Evolutionary conservation across 1,139 yeast species (phyloP), one percentile per base, ranked within the genome.

Genomic region (Dujonia santamariae): DNA sequence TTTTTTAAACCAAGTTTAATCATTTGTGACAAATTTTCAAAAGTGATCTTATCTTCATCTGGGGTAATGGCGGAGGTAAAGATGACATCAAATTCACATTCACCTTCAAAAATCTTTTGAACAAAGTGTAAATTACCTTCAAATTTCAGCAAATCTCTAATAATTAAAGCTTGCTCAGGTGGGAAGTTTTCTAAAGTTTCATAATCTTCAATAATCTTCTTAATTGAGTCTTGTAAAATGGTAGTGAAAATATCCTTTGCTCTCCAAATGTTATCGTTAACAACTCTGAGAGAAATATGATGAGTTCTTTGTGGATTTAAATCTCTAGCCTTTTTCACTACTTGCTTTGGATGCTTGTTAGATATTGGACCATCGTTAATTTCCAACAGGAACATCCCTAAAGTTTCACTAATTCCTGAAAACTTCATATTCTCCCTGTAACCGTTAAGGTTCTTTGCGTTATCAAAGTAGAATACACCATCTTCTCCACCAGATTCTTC

Each of bases 121-220:
- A 88, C 60, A 41, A 75, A 72, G 54, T 90, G 97, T 41, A 85
- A 56, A 51, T 87, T 87, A 1, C 96, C 96, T 43, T 75, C 75
- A 44, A 79, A 80, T 16, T 65, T 58, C 36, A 75, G 73, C 21
- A 79, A 44, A 50, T 87, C 82, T 46, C 86, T 70, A 21, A 88
- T 43, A 3, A 78, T 60, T 37, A 76, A 76, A 2, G 71, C 56
- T 45, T 75, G 80, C 20, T 62, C 65, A 0, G 81, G 69, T 1
- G 80, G 76, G 13, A 72, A 40, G 1, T 49, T 38, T 1, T 50
- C 48, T 25, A 47, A 55, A 1, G 55, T 46, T 34, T 62, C 56
- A 6, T 49, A 50, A 5, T 9, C 17, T 19, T 67, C 66, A 14
- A 71, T 50, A 21, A 82, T 51, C n/a, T 63, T 61, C 36, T 70